These are phyloP conservation scores for Entophlyctis luteolus DNA, from an alignment of 192 early-diverging fungal genomes.

Conservation along the genomic window DNA sequence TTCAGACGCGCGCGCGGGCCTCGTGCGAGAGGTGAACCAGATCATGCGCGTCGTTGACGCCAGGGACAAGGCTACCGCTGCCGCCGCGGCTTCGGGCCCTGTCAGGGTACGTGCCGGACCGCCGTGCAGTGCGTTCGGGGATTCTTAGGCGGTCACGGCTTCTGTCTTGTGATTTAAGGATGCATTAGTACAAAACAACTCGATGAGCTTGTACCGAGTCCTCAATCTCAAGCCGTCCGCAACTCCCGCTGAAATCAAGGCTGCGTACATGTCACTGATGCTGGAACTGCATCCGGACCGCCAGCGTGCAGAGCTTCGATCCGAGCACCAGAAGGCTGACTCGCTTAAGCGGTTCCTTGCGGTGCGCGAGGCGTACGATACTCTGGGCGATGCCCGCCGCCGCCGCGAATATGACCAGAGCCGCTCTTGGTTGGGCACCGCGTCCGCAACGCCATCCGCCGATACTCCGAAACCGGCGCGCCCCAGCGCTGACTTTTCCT, in stretches of 20 bases:
- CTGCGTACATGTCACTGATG: neutral
- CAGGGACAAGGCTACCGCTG: neutral
- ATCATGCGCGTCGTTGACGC: neutral
- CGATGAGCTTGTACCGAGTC: neutral
- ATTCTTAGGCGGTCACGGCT: neutral
- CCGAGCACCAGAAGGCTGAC: neutral
- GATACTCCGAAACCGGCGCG: too few species aligned
- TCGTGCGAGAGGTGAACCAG: constrained; percentile 24
- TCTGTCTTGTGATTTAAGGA: neutral
- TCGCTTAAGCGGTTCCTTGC: neutral
- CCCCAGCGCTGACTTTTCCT: neutral
- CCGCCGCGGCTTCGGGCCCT: neutral
- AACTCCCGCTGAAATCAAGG: neutral
- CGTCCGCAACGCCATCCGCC: neutral
- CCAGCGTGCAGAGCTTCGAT: neutral
- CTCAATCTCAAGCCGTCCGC: neutral
- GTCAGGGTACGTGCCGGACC: neutral
- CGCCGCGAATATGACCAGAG: neutral
- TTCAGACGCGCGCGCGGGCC: neutral
- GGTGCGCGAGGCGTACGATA: constrained; percentile 1
- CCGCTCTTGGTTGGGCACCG: neutral
- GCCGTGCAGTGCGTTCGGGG: neutral
- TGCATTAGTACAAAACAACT: neutral
- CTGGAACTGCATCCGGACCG: constrained; percentile 1
- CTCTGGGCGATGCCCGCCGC: neutral